Base-by-base conservation (phyloP, 163 green algal genomes). In the Chloromonas sp. region DNA sequence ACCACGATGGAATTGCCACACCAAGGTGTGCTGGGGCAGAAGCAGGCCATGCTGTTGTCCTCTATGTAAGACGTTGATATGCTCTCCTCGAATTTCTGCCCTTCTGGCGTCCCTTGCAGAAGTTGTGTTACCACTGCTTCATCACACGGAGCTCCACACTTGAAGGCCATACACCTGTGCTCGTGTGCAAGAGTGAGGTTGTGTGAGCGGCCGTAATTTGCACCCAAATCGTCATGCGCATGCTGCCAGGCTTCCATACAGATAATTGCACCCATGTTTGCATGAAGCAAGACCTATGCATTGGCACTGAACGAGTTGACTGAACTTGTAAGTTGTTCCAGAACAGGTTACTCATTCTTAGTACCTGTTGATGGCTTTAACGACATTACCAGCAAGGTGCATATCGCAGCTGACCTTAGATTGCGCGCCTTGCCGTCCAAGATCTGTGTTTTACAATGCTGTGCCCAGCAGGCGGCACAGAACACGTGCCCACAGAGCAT, bases 11-110 rank as follows among this genome's bases (percentile, higher is more conserved):
- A 95, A 57, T 89, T 85, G 0, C 94, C 95, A 86, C 96, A 98
- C 89, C 96, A 94, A 0, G 96, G 96, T 60, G 93, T 89, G 82
- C 93, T 96, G 60, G 95, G 94, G 88, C 96, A 98, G 93, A 95
- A 98, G 78, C 91, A 89, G 0, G 96, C 95, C 0, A 82, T 62
- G 2, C 61, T 36, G 83, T 96, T 96, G 88, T 95, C 93, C 79
- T 96, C 91, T 77, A 95, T 90, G 77, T 94, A 95, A 0, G 84
- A 94, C 86, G 90, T 61, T 14, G 95, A 78, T 58, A 94, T 81
- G 14, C 84, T 85, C 14, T 84, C 62, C 5, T 91, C 84, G 77
- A 91, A 91, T 58, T 86, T 85, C 8, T 90, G 87, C 58, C 86
- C 71, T 77, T 91, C 66, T 1, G 71, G 66, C 60, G 83, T 59